Base-by-base conservation (phyloP, 495 filamentous ascomycete species). In the Penicillium odoratum region DNA sequence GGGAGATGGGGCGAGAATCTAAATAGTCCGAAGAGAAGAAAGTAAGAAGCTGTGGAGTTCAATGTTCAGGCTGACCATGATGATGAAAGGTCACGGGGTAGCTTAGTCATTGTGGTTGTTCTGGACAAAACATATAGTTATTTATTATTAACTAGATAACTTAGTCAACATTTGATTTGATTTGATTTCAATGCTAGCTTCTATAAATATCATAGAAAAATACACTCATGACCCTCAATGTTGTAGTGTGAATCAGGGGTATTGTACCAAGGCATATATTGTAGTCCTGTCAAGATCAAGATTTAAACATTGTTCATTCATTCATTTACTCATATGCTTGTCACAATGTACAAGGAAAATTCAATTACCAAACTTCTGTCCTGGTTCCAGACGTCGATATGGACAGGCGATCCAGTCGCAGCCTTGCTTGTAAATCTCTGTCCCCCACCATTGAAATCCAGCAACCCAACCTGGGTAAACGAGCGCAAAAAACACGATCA, bases 401-500 rank as follows among this genome's bases (percentile, higher is more conserved):
- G 67, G 62, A 51, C 67, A 69, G 36, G 67, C 67, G 56, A 63
- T 48, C 67, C 67, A 69, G 56, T 69, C 67, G 48, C 67, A 69
- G 7, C 67, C 67, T 58, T 69, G 67, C 54, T 69, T 69, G 47
- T 68, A 69, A 9, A 69, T 63, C 56, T 69, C 67, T 2, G 67
- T 69, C 7, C 67, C 67, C 67, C 67, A 69, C 67, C 67, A 69
- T 38, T 61, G 56, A 48, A 69, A 65, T 18, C 59, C 61, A 42
- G 67, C 57, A 21, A 61, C 67, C 56, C 52, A 69, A 16, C 67
- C 67, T 7, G 67, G 64, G 9, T 69, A 69, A 28, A 69, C 50
- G 46, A 67, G 59, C 0, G 83, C 86, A 66, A 96, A 94, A 69
- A 96, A 94, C 7, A 94, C 83, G 1, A 93, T 80, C 6, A 94